These are phyloP conservation scores for Penicillium sp. DNA, from an alignment of 2,329 filamentous ascomycete species.

Conservation along the genomic window DNA sequence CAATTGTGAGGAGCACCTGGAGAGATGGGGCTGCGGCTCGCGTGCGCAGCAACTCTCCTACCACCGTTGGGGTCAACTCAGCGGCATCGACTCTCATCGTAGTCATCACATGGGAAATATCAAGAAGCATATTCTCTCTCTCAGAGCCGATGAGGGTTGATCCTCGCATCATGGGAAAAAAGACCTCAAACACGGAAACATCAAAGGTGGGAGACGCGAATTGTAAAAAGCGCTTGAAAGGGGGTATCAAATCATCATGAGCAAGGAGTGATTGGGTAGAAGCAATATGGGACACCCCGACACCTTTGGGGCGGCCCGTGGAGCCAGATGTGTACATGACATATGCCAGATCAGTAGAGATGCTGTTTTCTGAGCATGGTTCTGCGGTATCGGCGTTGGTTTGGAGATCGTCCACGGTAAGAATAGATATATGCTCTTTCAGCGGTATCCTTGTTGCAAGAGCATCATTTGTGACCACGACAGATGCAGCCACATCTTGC, in stretches of 20 bases:
- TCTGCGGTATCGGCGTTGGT: constrained; percentile 1
- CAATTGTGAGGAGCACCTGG: constrained; percentile 77
- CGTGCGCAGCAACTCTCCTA: constrained; percentile 70
- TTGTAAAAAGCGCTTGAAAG: constrained; percentile 78
- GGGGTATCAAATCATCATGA: constrained; percentile 74
- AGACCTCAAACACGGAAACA: constrained; percentile 92
- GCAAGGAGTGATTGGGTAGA: constrained; percentile 79
- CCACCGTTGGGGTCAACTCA: constrained; percentile 86
- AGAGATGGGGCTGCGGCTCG: constrained; percentile 67
- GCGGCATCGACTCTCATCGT: constrained; percentile 73
- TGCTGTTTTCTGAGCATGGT: constrained; percentile 23
- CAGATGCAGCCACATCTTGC: constrained; percentile 67
- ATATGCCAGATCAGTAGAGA: constrained; percentile 62
- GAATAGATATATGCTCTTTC: constrained; percentile 22
- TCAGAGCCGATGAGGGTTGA: constrained; percentile 71
- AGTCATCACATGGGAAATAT: constrained; percentile 68
- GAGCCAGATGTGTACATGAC: constrained; percentile 93
- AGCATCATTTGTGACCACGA: constrained; percentile 63
- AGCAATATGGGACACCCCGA: constrained; percentile 75
- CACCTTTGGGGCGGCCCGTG: constrained; percentile 85
- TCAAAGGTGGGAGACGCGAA: constrained; percentile 93
- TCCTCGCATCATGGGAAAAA: constrained; percentile 77
- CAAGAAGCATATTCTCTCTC: constrained; percentile 68
- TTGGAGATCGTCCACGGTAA: constrained; percentile 26
- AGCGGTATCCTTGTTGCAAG: constrained; percentile 24